Evolutionary conservation across 176 grass and related monocot species (phyloP).

Genomic region (Aegilops tauschii): DNA sequence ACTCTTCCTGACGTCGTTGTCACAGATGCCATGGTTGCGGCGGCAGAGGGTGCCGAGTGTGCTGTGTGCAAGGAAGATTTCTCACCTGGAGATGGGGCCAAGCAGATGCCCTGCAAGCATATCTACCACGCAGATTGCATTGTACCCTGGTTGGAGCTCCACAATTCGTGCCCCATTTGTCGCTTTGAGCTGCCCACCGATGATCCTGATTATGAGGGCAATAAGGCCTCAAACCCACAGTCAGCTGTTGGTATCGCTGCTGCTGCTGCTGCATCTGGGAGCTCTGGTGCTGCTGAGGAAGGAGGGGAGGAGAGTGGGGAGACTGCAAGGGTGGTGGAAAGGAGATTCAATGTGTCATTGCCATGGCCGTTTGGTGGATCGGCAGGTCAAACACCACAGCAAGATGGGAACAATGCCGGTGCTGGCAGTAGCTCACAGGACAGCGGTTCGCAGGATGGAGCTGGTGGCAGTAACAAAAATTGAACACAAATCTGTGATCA

Average conservation of each 20-base stretch:
- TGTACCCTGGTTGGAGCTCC: conserved; percentile 87
- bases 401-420: conserved; percentile 44
- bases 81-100: conserved; percentile 69
- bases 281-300: conserved; percentile 26
- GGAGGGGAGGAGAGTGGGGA: conserved; percentile 27
- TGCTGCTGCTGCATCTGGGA: conserved; percentile 24
- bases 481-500: conserved; percentile 24
- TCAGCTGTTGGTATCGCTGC: conserved; percentile 14
- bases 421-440: conserved; percentile 47
- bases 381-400: conserved; percentile 46
- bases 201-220: conserved; percentile 75
- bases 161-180: conserved; percentile 96
- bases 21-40: conserved; percentile 48
- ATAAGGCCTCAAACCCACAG: conserved; percentile 32
- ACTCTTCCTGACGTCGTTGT: conserved; percentile 66
- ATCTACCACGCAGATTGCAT: conserved; percentile 87
- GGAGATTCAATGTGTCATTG: conserved; percentile 63
- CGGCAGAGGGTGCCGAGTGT: conserved; percentile 63
- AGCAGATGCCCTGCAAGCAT: conserved; percentile 95
- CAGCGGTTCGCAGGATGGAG: conserved; percentile 43
- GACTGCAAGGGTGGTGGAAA: conserved; percentile 39
- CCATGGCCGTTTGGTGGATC: conserved; percentile 69
- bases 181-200: conserved; percentile 93
- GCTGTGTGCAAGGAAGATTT: conserved; percentile 92
- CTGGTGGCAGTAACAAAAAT: conserved; percentile 33